phyloP scores from a whole-genome alignment of 139 green algal species.

The Chloropicon primus region DNA sequence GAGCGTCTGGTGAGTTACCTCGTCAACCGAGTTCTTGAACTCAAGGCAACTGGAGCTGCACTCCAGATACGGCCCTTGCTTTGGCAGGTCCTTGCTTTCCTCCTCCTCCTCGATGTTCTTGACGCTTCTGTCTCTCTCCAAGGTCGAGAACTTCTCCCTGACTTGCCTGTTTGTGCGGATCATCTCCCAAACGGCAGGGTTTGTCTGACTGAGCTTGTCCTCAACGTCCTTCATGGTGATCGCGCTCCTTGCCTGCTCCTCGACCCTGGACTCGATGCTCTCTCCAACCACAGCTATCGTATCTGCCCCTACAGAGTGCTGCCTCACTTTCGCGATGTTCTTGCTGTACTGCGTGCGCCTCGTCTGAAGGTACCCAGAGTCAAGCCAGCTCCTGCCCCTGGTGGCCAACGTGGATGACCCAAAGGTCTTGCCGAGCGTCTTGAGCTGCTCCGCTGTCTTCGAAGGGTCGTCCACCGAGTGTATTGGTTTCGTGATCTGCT shows the following conservation, averaged over 20 bases:
- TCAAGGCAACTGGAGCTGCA: neutral
- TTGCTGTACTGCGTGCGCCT: neutral
- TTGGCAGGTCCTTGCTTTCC: neutral
- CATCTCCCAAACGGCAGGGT: neutral
- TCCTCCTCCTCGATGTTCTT: neutral
- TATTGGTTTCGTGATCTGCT: neutral
- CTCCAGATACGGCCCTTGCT: neutral
- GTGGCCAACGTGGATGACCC: neutral
- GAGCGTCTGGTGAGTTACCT: neutral
- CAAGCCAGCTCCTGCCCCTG: neutral
- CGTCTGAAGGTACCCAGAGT: neutral
- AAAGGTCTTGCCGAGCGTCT: neutral
- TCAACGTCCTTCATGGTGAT: conserved; percentile 12
- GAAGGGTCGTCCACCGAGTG: neutral
- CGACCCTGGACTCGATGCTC: neutral
- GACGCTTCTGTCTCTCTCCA: neutral
- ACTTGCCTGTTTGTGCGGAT: neutral
- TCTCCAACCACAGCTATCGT: neutral
- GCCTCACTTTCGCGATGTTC: conserved; percentile 2
- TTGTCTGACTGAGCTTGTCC: conserved; percentile 1
- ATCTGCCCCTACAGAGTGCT: neutral
- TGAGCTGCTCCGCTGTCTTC: neutral
- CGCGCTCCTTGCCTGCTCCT: neutral
- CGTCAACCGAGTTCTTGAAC: neutral
- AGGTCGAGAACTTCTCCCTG: neutral